Evolutionary conservation across 192 early-diverging fungal genomes (phyloP).

Genomic region (Mortierella alpina): DNA sequence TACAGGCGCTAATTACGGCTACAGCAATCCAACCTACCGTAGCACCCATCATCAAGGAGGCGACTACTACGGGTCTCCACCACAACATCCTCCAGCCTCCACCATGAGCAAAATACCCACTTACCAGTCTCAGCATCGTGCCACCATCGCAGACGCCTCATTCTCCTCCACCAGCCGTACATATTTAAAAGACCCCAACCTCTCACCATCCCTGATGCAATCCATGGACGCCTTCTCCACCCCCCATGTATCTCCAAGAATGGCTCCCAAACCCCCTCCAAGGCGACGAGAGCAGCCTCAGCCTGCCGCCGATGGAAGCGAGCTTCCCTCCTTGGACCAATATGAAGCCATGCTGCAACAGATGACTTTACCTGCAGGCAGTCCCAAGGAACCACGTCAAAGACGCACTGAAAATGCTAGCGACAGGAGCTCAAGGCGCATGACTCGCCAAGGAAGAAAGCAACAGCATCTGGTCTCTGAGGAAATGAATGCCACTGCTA

Average conservation of each 20-base stretch:
- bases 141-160: slow-evolving; percentile 9
- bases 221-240: slow-evolving; percentile 15
- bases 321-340: slow-evolving; percentile 34
- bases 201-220: slow-evolving; percentile 12
- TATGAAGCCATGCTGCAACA: slow-evolving; percentile 49
- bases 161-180: slow-evolving; percentile 13
- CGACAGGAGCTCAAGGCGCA: background rate
- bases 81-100: slow-evolving; percentile 7
- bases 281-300: slow-evolving; percentile 20
- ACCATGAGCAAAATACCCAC: slow-evolving; percentile 12
- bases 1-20: background rate
- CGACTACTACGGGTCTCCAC: background rate
- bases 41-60: slow-evolving; percentile 7
- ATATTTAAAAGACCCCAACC: slow-evolving; percentile 1
- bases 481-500: slow-evolving; percentile 8
- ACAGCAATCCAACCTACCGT: slow-evolving; percentile 11
- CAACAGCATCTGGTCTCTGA: slow-evolving; percentile 9
- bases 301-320: background rate
- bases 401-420: slow-evolving; percentile 22
- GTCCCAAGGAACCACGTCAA: background rate
- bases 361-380: slow-evolving; percentile 21
- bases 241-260: slow-evolving; percentile 23
- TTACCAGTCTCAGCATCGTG: slow-evolving; percentile 23
- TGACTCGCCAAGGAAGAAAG: slow-evolving; percentile 12
- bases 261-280: background rate